These are phyloP conservation scores for Populus hybrid DNA, from an alignment of 441 rosid species.

Conservation along the genomic window DNA sequence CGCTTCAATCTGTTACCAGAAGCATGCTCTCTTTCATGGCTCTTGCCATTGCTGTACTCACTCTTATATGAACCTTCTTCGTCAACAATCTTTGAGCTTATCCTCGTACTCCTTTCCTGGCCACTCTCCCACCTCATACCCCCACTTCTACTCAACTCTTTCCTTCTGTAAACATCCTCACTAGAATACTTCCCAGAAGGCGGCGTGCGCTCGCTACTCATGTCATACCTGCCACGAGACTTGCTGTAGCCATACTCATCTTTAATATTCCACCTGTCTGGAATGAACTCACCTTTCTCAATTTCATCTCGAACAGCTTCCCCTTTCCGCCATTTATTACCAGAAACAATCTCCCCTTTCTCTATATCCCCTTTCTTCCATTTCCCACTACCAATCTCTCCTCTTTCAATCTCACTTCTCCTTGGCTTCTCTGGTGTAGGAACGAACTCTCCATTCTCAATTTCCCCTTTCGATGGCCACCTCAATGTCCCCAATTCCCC, in stretches of 20 bases:
- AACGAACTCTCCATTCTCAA: constrained; percentile 69
- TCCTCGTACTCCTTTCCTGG: constrained; percentile 55
- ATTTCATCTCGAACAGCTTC: constrained; percentile 55
- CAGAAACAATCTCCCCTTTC: constrained; percentile 39
- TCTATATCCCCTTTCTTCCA: constrained; percentile 48
- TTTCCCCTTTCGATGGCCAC: constrained; percentile 49
- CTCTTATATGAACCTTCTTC: constrained; percentile 59
- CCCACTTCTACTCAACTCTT: constrained; percentile 58
- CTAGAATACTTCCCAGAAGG: constrained; percentile 52
- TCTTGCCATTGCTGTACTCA: constrained; percentile 64
- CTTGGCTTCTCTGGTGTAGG: constrained; percentile 30
- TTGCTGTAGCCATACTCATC: constrained; percentile 55
- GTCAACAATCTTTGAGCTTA: constrained; percentile 75
- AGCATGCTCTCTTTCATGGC: constrained; percentile 62
- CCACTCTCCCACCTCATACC: constrained; percentile 56
- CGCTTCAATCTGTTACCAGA: constrained; percentile 74
- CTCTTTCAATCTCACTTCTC: constrained; percentile 50
- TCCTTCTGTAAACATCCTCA: constrained; percentile 63
- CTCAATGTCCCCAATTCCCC: constrained; percentile 92
- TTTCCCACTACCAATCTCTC: constrained; percentile 45
- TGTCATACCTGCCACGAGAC: constrained; percentile 54
- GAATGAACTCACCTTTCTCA: constrained; percentile 89
- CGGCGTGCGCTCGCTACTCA: constrained; percentile 55
- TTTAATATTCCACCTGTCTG: constrained; percentile 78
- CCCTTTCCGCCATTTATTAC: constrained; percentile 42